A percentile compares a stretch with the other conserved stretches of the same genome.
Evolutionary conservation across 148 eudicot species (phyloP).

Genomic region (Agrostemma githago): DNA sequence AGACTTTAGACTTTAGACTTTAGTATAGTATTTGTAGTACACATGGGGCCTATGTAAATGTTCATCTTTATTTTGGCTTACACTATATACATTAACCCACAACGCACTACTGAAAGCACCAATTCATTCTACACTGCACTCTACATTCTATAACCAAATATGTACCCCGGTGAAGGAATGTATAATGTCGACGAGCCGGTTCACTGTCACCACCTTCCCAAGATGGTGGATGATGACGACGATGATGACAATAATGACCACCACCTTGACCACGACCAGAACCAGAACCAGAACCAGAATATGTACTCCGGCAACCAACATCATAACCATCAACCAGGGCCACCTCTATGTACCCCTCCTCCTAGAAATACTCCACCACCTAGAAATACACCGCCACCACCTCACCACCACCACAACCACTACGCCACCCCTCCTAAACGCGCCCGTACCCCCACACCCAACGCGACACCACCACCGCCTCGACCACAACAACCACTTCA

Average conservation of each 20-base stretch:
- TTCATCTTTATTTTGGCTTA: background rate
- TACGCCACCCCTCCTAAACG: slow-evolving; percentile 4
- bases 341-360: too few species aligned
- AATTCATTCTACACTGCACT: background rate
- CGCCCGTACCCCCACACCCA: slow-evolving; percentile 6
- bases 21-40: background rate
- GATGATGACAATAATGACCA: background rate
- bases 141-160: background rate
- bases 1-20: too few species aligned
- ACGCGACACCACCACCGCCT: slow-evolving; percentile 11
- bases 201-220: slow-evolving; percentile 30
- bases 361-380: background rate
- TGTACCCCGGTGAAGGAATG: slow-evolving; percentile 24
- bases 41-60: background rate
- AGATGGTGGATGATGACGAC: slow-evolving; percentile 27
- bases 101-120: background rate
- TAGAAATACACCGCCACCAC: background rate
- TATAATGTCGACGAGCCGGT: slow-evolving; percentile 15
- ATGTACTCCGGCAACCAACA: background rate
- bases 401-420: slow-evolving; percentile 10
- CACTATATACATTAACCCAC: background rate
- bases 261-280: background rate
- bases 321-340: background rate
- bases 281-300: background rate
- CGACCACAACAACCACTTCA: slow-evolving; percentile 21